These are phyloP conservation scores for Sapria himalayana DNA, from an alignment of 345 rosid genomes.

Conservation along the genomic window DNA sequence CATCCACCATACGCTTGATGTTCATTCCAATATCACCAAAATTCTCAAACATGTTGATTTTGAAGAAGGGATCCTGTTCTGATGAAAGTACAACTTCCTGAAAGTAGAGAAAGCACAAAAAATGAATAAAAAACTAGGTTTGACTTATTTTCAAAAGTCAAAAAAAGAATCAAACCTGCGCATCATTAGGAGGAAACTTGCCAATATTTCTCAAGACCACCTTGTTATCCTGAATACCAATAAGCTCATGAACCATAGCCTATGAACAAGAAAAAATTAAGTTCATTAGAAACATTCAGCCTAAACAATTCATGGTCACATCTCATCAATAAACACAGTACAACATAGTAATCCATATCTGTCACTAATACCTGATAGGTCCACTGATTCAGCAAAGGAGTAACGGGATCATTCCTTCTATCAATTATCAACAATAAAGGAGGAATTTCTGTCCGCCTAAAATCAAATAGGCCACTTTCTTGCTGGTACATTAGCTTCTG, in stretches of 20 bases:
- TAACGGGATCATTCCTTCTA: constrained; percentile 92
- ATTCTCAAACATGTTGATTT: constrained; percentile 77
- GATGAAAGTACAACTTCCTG: constrained; percentile 95
- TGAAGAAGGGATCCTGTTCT: constrained; percentile 81
- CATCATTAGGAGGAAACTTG: constrained; percentile 57
- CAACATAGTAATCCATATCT: no score
- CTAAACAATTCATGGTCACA: no score
- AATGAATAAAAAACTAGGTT: constrained; percentile 1
- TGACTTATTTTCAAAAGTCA: background rate
- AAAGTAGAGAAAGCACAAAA: constrained; percentile 8
- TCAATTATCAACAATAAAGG: constrained; percentile 69
- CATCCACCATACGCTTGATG: constrained; percentile 92
- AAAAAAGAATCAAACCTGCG: constrained; percentile 35
- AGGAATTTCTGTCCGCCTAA: constrained; percentile 79
- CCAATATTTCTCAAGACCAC: constrained; percentile 61
- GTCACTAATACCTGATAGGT: constrained; percentile 62
- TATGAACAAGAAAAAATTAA: constrained; percentile 15
- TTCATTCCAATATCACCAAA: constrained; percentile 98
- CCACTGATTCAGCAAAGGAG: constrained; percentile 94
- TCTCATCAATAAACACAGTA: no score
- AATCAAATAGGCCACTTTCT: constrained; percentile 88
- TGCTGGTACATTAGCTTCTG: constrained; percentile 98
- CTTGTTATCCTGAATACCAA: constrained; percentile 84
- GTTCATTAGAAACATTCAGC: no score
- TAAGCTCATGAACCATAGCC: constrained; percentile 96